Evolutionary conservation across 2,329 filamentous ascomycete species (phyloP).

Genomic region (Penicillium sp.): DNA sequence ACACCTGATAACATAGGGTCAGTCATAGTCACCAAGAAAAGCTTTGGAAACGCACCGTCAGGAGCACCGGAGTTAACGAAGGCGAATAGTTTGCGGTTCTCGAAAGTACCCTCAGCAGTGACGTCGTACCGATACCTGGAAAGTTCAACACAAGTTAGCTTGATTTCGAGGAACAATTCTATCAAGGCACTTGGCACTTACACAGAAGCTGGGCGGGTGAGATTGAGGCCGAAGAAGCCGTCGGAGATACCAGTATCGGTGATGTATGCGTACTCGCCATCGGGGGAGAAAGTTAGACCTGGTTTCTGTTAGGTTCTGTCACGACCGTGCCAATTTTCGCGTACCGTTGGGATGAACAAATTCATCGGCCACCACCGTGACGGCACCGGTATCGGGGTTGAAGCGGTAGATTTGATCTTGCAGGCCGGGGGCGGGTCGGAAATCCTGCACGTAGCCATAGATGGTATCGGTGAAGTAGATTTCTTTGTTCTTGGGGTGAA

Average conservation of each 20-base stretch:
- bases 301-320: neutral
- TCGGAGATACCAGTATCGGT: slow-evolving; percentile 20
- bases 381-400: slow-evolving; percentile 16
- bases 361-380: slow-evolving; percentile 16
- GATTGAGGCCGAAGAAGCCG: slow-evolving; percentile 18
- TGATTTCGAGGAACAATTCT: neutral
- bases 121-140: slow-evolving; percentile 17
- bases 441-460: slow-evolving; percentile 22
- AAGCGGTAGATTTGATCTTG: slow-evolving; percentile 21
- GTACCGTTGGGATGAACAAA: slow-evolving; percentile 17
- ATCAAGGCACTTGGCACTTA: neutral
- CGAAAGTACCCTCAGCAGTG: slow-evolving; percentile 13
- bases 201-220: slow-evolving; percentile 18
- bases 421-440: slow-evolving; percentile 19
- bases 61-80: slow-evolving; percentile 14
- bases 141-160: neutral
- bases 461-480: slow-evolving; percentile 24
- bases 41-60: slow-evolving; percentile 9
- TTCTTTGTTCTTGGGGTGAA: slow-evolving; percentile 21
- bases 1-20: slow-evolving; percentile 29
- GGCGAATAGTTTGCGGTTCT: slow-evolving; percentile 21
- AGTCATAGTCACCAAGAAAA: too few relatives aligned
- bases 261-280: slow-evolving; percentile 19
- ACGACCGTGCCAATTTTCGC: too few relatives aligned
- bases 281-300: slow-evolving; percentile 22